phyloP scores from a whole-genome alignment of 176 grass and related monocot genomes.

The Triticum dicoccoides region DNA sequence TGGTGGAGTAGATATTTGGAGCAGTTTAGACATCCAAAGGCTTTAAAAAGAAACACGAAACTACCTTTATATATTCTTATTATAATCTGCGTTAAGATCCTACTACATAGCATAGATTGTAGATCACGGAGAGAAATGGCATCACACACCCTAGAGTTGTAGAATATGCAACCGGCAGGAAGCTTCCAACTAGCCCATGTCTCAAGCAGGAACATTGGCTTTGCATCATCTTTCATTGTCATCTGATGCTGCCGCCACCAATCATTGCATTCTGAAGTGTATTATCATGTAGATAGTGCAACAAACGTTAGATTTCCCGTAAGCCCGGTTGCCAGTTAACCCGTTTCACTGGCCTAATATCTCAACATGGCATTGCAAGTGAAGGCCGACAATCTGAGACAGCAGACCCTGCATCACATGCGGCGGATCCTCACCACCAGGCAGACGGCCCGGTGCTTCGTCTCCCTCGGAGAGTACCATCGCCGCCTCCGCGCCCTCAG shows the following conservation, averaged over 20 bases:
- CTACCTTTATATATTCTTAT: neutral
- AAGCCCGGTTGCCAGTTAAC: neutral
- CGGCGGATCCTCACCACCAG: slow-evolving; percentile 59
- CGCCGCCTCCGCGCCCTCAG: slow-evolving; percentile 86
- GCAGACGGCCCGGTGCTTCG: slow-evolving; percentile 70
- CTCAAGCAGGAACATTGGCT: neutral
- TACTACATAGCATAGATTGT: neutral
- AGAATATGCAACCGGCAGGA: neutral
- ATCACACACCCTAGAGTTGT: neutral
- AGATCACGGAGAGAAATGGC: neutral
- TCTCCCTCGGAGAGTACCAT: slow-evolving; percentile 82
- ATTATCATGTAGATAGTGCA: neutral
- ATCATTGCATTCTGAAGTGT: neutral
- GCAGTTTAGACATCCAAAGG: neutral
- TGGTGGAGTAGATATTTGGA: neutral
- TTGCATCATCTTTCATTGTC: neutral
- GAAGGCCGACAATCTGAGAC: slow-evolving; percentile 88
- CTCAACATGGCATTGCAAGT: neutral
- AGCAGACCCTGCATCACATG: slow-evolving; percentile 78
- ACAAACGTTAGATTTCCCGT: neutral
- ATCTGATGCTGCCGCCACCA: slow-evolving; percentile 14
- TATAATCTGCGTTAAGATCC: neutral
- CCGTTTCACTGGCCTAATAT: neutral
- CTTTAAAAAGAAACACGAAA: neutral
- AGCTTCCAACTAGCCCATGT: slow-evolving; percentile 13